Base-by-base conservation (phyloP, 108 stramenopile genomes). In the Skeletonema tropicum region DNA sequence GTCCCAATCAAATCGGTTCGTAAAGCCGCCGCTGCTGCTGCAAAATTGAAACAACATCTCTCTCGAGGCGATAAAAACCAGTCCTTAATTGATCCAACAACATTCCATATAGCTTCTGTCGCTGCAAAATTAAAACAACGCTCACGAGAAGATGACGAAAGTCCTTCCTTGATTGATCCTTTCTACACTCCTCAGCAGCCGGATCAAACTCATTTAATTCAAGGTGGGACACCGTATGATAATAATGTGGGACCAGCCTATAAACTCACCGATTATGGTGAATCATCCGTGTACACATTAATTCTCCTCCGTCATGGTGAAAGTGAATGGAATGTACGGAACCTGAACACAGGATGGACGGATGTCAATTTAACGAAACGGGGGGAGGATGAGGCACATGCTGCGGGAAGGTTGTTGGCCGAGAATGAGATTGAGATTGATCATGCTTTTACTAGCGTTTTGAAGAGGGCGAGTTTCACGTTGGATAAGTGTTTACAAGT, bases 401-500 rank as follows among this genome's bases (percentile, higher is more conserved):
- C 86, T 29, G 94, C 94, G 6, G 94, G 94, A 6, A 48, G 90
- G 38, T 62, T 96, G 31, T 68, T 96, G 80, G 70, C 66, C 32
- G 90, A 92, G 55, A 90, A 92, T 76, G 91, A 89, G 9, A 87
- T 96, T 64, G 91, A 93, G 49, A 71, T 96, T 45, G 94, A 96
- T 80, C 90, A 90, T 60, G 92, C 87, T 38, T 93, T 92, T 68
- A 96, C 95, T 17, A 86, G 84, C 7, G 88, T 94, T 3, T 70
- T 96, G 48, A 85, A 80, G 52, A 68, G 95, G 30, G 95, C 95
- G 5, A 85, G 84, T 55, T 89, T 88, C 32, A 87, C 89, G 2
- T 72, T 88, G 30, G 92, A 94, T 59, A 93, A 93, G 90, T 85
- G 84, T 25, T 73, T 95, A 45, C 91, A 92, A 74, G 85, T 75